Evolutionary conservation across 2,329 filamentous ascomycete genomes (phyloP), one percentile per base, ranked within the genome.

Genomic region (Zalaria obscura): DNA sequence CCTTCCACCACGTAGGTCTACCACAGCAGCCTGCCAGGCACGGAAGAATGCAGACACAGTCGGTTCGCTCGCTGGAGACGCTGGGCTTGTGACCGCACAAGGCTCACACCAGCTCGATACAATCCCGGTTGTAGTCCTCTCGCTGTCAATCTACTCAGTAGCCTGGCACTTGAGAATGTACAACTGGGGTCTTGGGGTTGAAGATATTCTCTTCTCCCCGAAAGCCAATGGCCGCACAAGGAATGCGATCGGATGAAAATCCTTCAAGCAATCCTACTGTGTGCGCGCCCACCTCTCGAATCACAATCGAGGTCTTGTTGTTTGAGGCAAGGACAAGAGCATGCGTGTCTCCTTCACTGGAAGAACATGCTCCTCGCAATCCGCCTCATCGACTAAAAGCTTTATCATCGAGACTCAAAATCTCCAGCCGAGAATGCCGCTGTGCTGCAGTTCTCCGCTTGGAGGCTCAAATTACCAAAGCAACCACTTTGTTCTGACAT

Each of bases 361-460:
- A 45, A 45, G 42, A 45, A 42, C 39, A 51, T 49, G 26, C 42
- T 39, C 46, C 43, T 39, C 36, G 39, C 46, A 38, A 35, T 35
- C 47, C 57, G 50, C 66, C 75, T 85, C 83, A 86, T 78, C 69
- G 78, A 86, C 82, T 53, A 88, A 89, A 18, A 87, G 70, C 48
- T 50, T 83, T 78, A 56, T 67, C 18, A 10, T 27, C 36, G 9
- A 25, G 36, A 18, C 41, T 88, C 70, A 18, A 18, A 18, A 75
- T 55, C 50, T 56, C 80, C 83, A 75, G 76, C 78, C 72, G 80
- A 88, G 83, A 91, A 91, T 89, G 83, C 80, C 77, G 84, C 83
- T 80, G 70, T 75, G 82, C 83, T 80, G 82, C 86, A 93, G 69
- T 93, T 93, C 85, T 87, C 77, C 74, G 78, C 78, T 78, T 78